Evolutionary conservation across 352 stramenopile species (phyloP), one percentile per base, ranked within the genome.

Genomic region (Aphanomyces invadans): DNA sequence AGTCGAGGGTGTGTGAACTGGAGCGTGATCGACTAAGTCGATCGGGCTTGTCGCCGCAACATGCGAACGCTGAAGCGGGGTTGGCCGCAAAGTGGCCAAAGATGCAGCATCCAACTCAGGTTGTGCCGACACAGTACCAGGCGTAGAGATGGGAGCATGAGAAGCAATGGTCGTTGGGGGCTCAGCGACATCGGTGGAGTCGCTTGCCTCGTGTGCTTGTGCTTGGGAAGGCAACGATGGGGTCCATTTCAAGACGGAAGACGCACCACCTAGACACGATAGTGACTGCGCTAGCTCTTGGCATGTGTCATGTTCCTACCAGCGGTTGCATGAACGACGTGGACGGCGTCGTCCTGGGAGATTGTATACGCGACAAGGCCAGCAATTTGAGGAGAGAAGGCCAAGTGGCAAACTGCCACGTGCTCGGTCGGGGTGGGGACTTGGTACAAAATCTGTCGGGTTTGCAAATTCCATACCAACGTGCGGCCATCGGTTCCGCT

Each of bases 401-500:
- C 79, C 28, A 98, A 90, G 70, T 98, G 89, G n/a, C n/a, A n/a
- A n/a, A n/a, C n/a, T 17, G 78, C 78, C 17, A 77, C 71, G 10
- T 73, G 72, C 0, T 78, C 59, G 32, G 86, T n/a, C n/a, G n/a
- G 72, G 21, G 78, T 81, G 10, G 93, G 88, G 70, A 99, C 87
- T 70, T 99, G 96, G 44, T 85, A 95, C 49, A 99, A 85, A 21
- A 93, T 84, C 74, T 92, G 86, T 39, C 95, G 77, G 26, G 87
- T 94, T 71, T 95, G 96, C 15, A 99, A 74, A 73, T 99, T 95
- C 97, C 97, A 99, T 7, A 99, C 72, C 23, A 99, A 80, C 21
- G 97, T 99, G 44, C 88, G 80, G 79, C 99, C 99, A 81, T 99
- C 97, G 74, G 98, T 98, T 12, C 80, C 96, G 66, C 90, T 98